Conservation (phyloP, 1,139 yeast species). For the Zygosaccharomyces sapae region DNA sequence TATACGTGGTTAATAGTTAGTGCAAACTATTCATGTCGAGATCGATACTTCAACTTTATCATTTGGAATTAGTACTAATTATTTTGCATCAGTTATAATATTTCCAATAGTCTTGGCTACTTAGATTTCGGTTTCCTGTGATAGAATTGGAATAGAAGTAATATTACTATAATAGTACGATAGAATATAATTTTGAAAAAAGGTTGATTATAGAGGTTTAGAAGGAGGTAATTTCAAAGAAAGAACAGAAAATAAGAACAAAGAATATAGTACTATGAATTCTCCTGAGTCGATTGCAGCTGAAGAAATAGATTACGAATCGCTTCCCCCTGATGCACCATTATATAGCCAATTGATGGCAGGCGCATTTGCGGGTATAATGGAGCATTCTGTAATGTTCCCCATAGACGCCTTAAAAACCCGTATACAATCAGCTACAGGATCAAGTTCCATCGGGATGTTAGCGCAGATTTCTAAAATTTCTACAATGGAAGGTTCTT, state of each 20-base stretch:
- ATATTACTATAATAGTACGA: neutral
- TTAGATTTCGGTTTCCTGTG: neutral
- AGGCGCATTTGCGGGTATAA: conserved; percentile 97
- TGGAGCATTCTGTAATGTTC: conserved; percentile 97
- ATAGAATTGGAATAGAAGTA: neutral
- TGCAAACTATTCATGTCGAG: neutral
- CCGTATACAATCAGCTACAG: conserved; percentile 71
- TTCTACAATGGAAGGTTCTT: conserved; percentile 83
- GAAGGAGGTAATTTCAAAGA: neutral
- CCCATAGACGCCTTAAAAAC: conserved; percentile 95
- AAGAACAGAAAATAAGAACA: conserved; percentile 1
- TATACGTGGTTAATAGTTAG: neutral
- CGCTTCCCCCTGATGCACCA: conserved; percentile 85
- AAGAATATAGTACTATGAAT: conserved; percentile 10
- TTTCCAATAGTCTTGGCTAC: neutral
- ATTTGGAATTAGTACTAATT: neutral
- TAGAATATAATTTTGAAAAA: neutral
- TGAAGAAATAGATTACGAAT: conserved; percentile 72
- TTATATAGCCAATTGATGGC: conserved; percentile 78
- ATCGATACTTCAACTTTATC: neutral
- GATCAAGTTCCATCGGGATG: conserved; percentile 43
- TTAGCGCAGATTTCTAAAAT: conserved; percentile 63
- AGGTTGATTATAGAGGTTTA: neutral
- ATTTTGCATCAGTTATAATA: neutral
- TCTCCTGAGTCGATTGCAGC: conserved; percentile 18